Conservation (phyloP, 192 early-diverging fungal species). For the Irineochytrium annulatum region DNA sequence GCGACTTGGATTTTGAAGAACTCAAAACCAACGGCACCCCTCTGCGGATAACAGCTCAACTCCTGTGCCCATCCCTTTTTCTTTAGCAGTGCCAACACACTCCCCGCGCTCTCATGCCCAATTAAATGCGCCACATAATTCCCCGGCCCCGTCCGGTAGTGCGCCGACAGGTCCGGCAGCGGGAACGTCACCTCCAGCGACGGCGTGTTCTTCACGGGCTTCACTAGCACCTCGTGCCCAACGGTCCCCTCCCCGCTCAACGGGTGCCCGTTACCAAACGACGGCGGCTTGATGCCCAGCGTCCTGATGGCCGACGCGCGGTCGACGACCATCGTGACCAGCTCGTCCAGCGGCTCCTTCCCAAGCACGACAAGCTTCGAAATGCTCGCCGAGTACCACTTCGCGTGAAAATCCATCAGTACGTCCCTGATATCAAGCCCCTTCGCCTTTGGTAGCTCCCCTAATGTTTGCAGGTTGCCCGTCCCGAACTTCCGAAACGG, state of each 20-base stretch:
- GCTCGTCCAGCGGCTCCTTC: constrained; percentile 77
- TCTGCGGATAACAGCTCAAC: constrained; percentile 60
- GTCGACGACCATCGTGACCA: constrained; percentile 77
- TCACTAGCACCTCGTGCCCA: constrained; percentile 52
- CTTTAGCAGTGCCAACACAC: constrained; percentile 79
- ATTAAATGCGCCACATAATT: constrained; percentile 83
- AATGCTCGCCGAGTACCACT: constrained; percentile 92
- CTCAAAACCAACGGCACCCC: constrained; percentile 66
- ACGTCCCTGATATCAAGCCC: constrained; percentile 80
- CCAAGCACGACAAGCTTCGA: constrained; percentile 91
- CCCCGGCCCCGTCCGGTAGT: constrained; percentile 53
- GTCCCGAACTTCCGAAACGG: constrained; percentile 90
- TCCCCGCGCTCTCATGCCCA: constrained; percentile 88
- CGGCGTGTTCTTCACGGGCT: constrained; percentile 73
- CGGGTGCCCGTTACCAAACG: constrained; percentile 70
- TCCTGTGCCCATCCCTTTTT: constrained; percentile 83
- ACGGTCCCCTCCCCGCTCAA: constrained; percentile 65
- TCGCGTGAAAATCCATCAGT: constrained; percentile 80
- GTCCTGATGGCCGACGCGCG: constrained; percentile 77
- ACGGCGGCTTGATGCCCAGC: constrained; percentile 65
- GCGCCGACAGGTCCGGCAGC: constrained; percentile 70
- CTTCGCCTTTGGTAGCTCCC: constrained; percentile 53
- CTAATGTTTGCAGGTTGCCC: constrained; percentile 82
- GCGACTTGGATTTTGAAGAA: constrained; percentile 81
- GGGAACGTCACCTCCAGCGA: constrained; percentile 78